Evolutionary conservation across 768 basidiomycete genomes (phyloP).

Genomic region (Cystobasidium tubakii): DNA sequence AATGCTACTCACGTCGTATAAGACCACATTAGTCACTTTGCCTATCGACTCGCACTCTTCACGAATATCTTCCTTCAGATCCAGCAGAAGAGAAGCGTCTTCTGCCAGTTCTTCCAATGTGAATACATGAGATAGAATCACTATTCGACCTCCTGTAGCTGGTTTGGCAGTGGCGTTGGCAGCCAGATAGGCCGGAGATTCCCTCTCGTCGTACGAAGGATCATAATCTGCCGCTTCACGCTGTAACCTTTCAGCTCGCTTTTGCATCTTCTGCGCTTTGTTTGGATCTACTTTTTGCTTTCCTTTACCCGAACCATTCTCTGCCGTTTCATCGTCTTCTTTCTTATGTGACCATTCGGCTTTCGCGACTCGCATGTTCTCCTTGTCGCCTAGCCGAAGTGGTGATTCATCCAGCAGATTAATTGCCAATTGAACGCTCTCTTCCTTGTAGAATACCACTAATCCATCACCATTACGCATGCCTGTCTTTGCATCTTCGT

Average conservation of each 20-base stretch:
- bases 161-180: slow-evolving; percentile 52
- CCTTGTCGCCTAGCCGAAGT: slow-evolving; percentile 70
- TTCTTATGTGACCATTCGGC: slow-evolving; percentile 74
- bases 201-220: slow-evolving; percentile 90
- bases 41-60: slow-evolving; percentile 82
- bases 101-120: slow-evolving; percentile 74
- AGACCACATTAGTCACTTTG: slow-evolving; percentile 87
- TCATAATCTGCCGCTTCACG: slow-evolving; percentile 71
- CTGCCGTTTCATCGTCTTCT: slow-evolving; percentile 36
- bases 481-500: slow-evolving; percentile 68
- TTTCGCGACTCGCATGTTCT: slow-evolving; percentile 63
- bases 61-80: slow-evolving; percentile 91
- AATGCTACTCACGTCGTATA: slow-evolving; percentile 89
- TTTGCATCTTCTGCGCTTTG: slow-evolving; percentile 64
- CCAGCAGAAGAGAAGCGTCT: slow-evolving; percentile 75
- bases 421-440: slow-evolving; percentile 77
- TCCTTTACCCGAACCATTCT: slow-evolving; percentile 47
- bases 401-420: slow-evolving; percentile 87
- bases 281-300: slow-evolving; percentile 49
- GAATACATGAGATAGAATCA: slow-evolving; percentile 95
- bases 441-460: slow-evolving; percentile 95
- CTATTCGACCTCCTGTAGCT: slow-evolving; percentile 56
- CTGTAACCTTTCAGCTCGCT: slow-evolving; percentile 76
- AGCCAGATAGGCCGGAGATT: slow-evolving; percentile 23
- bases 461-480: slow-evolving; percentile 87